Conservation (phyloP, 768 basidiomycete species). For the Mycena leptocephala region DNA sequence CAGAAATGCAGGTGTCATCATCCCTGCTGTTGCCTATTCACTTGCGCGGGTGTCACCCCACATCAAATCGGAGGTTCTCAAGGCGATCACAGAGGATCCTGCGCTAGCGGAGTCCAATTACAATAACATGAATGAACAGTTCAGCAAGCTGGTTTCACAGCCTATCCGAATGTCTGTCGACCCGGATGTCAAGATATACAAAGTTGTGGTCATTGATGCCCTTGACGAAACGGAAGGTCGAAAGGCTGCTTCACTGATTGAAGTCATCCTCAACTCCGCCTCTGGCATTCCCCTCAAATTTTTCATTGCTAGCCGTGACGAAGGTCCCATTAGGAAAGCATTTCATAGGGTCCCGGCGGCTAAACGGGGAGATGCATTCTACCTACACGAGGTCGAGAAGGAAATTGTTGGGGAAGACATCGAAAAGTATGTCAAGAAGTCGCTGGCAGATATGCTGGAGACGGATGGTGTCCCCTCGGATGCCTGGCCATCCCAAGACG, state of each 20-base stretch:
- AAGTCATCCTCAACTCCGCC: neutral
- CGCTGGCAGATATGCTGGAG: neutral
- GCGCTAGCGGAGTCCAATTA: neutral
- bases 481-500: neutral
- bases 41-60: neutral
- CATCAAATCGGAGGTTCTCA: neutral
- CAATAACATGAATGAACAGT: neutral
- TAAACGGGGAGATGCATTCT: too few relatives aligned
- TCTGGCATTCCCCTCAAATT: neutral
- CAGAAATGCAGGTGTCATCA: neutral
- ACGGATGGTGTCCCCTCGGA: neutral
- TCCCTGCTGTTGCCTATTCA: neutral
- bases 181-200: neutral
- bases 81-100: neutral
- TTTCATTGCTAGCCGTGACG: neutral
- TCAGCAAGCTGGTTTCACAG: neutral
- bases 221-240: neutral
- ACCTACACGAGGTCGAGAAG: neutral
- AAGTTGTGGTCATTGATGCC: neutral
- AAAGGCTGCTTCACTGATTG: neutral
- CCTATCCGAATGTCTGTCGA: neutral
- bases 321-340: neutral
- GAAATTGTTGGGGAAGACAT: neutral
- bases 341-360: neutral
- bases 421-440: too few relatives aligned